Base-by-base conservation (phyloP, 225 moss, liverwort and hornwort genomes). In the Marchantia polymorpha region DNA sequence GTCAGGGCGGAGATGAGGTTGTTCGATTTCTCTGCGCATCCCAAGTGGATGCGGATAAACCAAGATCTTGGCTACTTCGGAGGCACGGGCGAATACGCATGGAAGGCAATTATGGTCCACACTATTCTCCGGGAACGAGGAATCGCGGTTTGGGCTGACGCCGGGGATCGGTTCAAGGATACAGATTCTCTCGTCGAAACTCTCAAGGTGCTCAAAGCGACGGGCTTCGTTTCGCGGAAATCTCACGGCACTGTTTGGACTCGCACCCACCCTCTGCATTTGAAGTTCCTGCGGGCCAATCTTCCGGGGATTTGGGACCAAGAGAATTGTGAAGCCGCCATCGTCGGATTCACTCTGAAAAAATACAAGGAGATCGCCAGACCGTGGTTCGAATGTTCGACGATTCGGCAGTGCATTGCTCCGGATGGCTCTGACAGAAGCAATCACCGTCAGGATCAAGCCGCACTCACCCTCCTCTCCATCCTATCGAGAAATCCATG, bases 371-470 rank as follows among this genome's bases (percentile, higher is more conserved):
- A 80, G 11, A 0, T 91, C 0, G 70, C 88, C 53, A 82, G 90
- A 27, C 91, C 91, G 2, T 91, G 90, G 90, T 91, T 85, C 39
- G 90, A 90, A 63, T 91, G 91, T 68, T 90, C 88, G 46, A 79
- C 85, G 53, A 91, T 89, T 17, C 82, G 78, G 65, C 88, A 91
- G 39, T 91, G 91, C 39, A 91, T 91, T 29, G 91, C 91, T 7
- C 91, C 90, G 2, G 90, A 88, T n/a, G 90, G 88, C 22, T 88
- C 90, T 10, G 87, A 90, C 77, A 83, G 88, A 50, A 87, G 0
- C 27, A 91, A 91, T 53, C 91, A 91, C 71, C 85, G 91, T 17
- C 91, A 91, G 75, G 91, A 91, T 81, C 90, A 91, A 60, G 90
- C 91, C 9, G 90, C 91, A 27, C 85, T 91, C 15, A 48, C 89